A percentile compares a stretch with the other conserved stretches of the same genome.
Evolutionary conservation across 1,139 yeast species (phyloP).

Genomic region (Hemisphaericaspora xylofermentans): DNA sequence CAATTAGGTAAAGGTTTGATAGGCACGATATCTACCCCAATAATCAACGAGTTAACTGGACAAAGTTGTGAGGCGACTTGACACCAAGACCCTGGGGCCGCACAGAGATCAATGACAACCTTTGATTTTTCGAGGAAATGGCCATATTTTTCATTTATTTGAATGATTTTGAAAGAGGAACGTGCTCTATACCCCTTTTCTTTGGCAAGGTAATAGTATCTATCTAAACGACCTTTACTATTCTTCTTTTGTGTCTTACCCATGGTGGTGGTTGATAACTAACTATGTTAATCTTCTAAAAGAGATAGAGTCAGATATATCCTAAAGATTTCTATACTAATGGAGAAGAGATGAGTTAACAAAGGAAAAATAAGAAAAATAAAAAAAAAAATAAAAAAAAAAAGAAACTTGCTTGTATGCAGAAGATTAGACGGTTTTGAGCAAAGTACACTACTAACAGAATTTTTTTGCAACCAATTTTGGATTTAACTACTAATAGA

Average conservation of each 20-base stretch:
- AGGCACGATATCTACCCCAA: conserved; percentile 97
- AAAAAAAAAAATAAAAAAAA: background rate
- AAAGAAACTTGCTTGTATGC: background rate
- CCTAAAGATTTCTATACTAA: background rate
- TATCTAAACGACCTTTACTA: conserved; percentile 98
- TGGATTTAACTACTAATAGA: background rate
- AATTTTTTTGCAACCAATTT: background rate
- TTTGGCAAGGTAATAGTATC: conserved; percentile 92
- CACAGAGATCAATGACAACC: conserved; percentile 96
- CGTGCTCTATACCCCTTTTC: conserved; percentile 99
- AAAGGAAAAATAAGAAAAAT: background rate
- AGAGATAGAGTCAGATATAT: background rate
- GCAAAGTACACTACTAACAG: background rate
- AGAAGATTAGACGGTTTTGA: background rate
- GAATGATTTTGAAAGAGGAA: conserved; percentile 93
- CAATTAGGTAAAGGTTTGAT: conserved; percentile 92
- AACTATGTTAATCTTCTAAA: background rate
- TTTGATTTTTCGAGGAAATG: conserved; percentile 94
- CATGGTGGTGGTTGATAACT: conserved; percentile 35
- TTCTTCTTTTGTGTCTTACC: conserved; percentile 95
- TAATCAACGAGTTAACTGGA: conserved; percentile 87
- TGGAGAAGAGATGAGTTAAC: background rate
- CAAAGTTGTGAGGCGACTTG: conserved; percentile 95
- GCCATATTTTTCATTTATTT: conserved; percentile 94
- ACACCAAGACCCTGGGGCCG: conserved; percentile 99